These are phyloP conservation scores for Ceratocystis variospora DNA, from an alignment of 2,329 filamentous ascomycete genomes.

Conservation along the genomic window DNA sequence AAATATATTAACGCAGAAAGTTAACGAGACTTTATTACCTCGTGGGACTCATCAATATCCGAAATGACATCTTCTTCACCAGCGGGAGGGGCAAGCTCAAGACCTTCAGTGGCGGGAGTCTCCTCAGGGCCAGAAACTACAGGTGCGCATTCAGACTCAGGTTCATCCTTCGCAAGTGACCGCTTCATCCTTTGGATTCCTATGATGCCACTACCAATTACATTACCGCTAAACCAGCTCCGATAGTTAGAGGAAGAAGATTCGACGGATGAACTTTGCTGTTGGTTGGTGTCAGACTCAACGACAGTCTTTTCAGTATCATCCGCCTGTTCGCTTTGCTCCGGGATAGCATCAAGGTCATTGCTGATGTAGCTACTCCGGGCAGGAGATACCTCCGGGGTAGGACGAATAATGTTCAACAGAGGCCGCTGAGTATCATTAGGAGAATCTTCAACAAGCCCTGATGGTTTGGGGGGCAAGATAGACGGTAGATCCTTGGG, in stretches of 20 bases:
- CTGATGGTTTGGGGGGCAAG: conserved; percentile 21
- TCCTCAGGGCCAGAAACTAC: neutral
- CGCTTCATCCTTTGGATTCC: neutral
- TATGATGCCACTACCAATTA: neutral
- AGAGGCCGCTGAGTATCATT: conserved; percentile 43
- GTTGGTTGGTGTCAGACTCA: neutral
- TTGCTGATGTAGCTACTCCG: conserved; percentile 19
- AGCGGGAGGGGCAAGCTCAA: conserved; percentile 1
- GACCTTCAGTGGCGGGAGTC: neutral
- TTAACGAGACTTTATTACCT: conserved; percentile 10
- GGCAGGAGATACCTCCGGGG: conserved; percentile 40
- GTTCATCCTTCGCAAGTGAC: neutral
- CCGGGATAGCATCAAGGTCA: conserved; percentile 11
- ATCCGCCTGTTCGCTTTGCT: conserved; percentile 1
- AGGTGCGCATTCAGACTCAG: neutral
- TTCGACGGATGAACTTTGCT: neutral
- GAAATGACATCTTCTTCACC: conserved; percentile 16
- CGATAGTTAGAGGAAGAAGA: neutral
- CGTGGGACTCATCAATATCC: conserved; percentile 17
- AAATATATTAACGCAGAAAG: neutral
- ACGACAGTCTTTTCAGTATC: neutral
- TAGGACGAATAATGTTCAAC: conserved; percentile 48
- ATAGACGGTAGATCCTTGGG: conserved; percentile 34
- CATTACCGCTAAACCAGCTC: neutral
- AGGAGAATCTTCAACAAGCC: conserved; percentile 35